These are phyloP conservation scores for Pelargonium nanum DNA, from an alignment of 345 rosid genomes.

Conservation along the genomic window DNA sequence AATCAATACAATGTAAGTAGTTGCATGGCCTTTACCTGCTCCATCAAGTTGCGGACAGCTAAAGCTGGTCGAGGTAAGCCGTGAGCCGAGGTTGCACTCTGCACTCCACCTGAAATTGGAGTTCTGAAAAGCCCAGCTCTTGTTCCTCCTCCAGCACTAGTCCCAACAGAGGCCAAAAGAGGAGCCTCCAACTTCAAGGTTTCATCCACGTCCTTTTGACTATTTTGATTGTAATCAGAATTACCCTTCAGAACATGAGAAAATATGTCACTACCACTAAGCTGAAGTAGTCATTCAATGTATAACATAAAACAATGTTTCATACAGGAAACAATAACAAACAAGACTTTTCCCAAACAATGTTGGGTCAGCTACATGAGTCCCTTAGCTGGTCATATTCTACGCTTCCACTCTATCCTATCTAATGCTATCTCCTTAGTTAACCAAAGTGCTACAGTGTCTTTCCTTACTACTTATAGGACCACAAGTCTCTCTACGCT, in stretches of 20 bases:
- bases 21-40: constrained; percentile 42
- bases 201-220: constrained; percentile 27
- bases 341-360: no score
- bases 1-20: not conserved
- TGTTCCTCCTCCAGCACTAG: constrained; percentile 42
- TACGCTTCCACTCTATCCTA: no score
- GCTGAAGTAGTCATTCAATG: constrained; percentile 19
- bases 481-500: no score
- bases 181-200: constrained; percentile 38
- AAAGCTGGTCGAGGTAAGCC: constrained; percentile 86
- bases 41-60: constrained; percentile 96
- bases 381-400: no score
- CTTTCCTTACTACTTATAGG: no score
- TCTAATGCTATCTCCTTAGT: no score
- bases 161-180: constrained; percentile 23
- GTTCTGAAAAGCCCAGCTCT: constrained; percentile 92
- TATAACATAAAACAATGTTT: constrained; percentile 10
- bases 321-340: constrained; percentile 11
- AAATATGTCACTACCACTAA: constrained; percentile 27
- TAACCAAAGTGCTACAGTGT: no score
- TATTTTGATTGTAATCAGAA: constrained; percentile 16
- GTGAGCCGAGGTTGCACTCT: constrained; percentile 94
- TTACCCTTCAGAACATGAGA: constrained; percentile 46
- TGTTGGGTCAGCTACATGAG: no score
- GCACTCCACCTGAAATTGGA: constrained; percentile 98